phyloP scores from a whole-genome alignment of 495 filamentous ascomycete genomes.

The Hypoxylon rickii region DNA sequence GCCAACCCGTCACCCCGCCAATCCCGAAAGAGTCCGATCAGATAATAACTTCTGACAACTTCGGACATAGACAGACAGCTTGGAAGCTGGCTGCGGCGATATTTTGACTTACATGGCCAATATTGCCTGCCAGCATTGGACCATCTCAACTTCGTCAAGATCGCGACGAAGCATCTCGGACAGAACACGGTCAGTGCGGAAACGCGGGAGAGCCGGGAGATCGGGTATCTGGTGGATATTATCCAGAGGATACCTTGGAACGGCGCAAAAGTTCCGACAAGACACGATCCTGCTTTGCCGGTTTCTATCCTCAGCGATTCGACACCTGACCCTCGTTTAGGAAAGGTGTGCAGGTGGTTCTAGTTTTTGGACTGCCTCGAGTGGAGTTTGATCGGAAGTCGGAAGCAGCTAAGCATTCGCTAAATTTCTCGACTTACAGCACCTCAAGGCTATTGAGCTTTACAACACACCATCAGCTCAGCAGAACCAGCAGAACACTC shows the following conservation, averaged over 20 bases:
- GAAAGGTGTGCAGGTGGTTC: too few species aligned
- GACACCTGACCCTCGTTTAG: constrained; percentile 19
- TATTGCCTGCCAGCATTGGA: constrained; percentile 18
- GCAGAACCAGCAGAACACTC: too few species aligned
- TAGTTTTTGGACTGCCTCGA: constrained; percentile 5
- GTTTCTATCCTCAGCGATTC: constrained; percentile 18
- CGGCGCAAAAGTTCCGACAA: constrained; percentile 29
- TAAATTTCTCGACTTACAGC: too few species aligned
- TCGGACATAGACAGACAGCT: constrained; percentile 7
- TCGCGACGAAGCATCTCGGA: background rate
- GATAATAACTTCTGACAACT: too few species aligned
- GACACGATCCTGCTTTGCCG: constrained; percentile 24
- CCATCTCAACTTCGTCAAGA: constrained; percentile 16
- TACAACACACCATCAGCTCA: too few species aligned
- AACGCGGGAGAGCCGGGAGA: constrained; percentile 6
- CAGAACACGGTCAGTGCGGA: constrained; percentile 1
- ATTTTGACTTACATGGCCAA: constrained; percentile 24
- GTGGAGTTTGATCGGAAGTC: constrained; percentile 31
- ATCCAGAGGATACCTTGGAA: constrained; percentile 23
- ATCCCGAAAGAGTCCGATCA: too few species aligned
- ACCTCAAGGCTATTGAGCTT: too few species aligned
- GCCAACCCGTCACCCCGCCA: constrained; percentile 3
- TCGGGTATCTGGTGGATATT: constrained; percentile 18
- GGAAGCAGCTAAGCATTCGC: too few species aligned
- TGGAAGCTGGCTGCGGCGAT: background rate